Base-by-base conservation (phyloP, 257 asterid species). In the Ilex aquifolium region DNA sequence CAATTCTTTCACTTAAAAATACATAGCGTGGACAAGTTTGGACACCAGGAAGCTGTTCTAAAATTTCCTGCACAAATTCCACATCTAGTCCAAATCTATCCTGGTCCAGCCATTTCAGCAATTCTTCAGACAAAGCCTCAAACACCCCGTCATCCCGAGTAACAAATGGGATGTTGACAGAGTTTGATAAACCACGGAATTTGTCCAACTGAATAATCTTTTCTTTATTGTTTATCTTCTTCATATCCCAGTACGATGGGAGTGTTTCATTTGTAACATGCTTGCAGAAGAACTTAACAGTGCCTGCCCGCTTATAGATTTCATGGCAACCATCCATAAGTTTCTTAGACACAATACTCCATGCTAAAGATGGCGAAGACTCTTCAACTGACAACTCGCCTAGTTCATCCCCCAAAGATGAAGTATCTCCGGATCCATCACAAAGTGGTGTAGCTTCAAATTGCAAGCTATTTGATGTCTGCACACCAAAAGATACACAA, bases 41-140 rank as follows among this genome's bases (percentile, higher is more conserved):
- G 30, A 53, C 57, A 53, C 57, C 57, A 53, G 57, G 57, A 53
- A 53, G 57, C 30, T 53, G 57, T 53, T 53, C 57, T 53, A 53
- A 15, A 53, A 53, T 53, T 53, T 53, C 57, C 11, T 53, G 57
- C 27, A 53, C 57, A 53, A 53, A 53, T 53, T 53, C 57, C 8
- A 53, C 10, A 17, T 53, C 57, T 53, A 53, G 57, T 53, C 57
- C 57, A 53, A 53, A 53, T 3, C 57, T 53, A 53, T 53, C 57
- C 57, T 53, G 57, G 30, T 53, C 30, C 30, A 53, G 11, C 57
- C 57, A 53, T 14, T 53, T 53, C 30, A 17, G 5, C 30, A 53
- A 21, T 53, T 53, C 57, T 53, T 53, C 30, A 21, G 15, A 53
- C 30, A 53, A 53, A 7, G 30, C 30, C 27, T 53, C 57, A 21